Percentiles rank a stretch among this genome's conserved stretches.
Conservation (phyloP, 805 yeast genomes). For the Metschnikowia arizonensis region DNA sequence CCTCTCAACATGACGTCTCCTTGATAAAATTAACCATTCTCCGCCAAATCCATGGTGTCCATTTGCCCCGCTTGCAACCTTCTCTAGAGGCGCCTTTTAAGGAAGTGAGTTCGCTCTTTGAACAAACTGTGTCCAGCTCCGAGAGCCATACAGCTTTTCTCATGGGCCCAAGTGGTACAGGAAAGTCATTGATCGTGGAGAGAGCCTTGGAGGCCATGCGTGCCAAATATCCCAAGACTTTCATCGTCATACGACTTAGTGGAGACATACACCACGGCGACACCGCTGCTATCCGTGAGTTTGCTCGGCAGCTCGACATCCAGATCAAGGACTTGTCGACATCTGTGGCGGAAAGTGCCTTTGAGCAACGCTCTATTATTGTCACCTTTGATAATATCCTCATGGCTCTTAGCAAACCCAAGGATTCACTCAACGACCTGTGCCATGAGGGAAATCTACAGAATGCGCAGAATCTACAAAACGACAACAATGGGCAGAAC, state of each 20-base stretch:
- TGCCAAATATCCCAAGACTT: conserved; percentile 43
- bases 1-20: conserved; percentile 5
- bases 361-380: conserved; percentile 51
- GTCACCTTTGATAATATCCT: conserved; percentile 61
- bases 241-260: conserved; percentile 58
- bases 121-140: conserved; percentile 57
- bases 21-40: conserved; percentile 9
- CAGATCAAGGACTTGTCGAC: conserved; percentile 18
- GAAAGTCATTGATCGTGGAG: conserved; percentile 65
- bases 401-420: conserved; percentile 43
- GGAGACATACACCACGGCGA: conserved; percentile 77
- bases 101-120: conserved; percentile 56
- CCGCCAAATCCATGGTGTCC: conserved; percentile 13
- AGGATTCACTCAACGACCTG: conserved; percentile 16
- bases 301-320: conserved; percentile 76
- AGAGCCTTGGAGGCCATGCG: conserved; percentile 48
- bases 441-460: conserved; percentile 7
- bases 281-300: conserved; percentile 72
- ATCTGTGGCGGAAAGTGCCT: conserved; percentile 19
- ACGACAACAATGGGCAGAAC: neutral
- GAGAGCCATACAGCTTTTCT: conserved; percentile 81
- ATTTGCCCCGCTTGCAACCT: conserved; percentile 10
- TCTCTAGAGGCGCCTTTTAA: conserved; percentile 30
- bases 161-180: conserved; percentile 76
- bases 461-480: no score